Percentiles rank a stretch among this genome's conserved stretches.
These are phyloP conservation scores for Boletus rubescentipes DNA, from an alignment of 768 basidiomycete genomes.

Conservation along the genomic window DNA sequence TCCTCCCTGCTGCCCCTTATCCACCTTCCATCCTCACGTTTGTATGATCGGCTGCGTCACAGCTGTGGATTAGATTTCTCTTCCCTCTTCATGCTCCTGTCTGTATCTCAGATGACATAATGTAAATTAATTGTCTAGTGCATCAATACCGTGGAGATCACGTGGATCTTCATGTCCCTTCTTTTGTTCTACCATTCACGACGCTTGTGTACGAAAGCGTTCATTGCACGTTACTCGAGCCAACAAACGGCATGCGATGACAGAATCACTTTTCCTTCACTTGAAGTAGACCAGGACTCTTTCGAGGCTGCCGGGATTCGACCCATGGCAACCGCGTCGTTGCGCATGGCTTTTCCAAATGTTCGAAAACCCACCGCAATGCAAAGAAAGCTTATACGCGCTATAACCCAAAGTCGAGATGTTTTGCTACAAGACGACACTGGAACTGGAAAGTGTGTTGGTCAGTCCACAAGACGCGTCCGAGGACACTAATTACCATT, in stretches of 20 bases:
- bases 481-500: constrained; percentile 1
- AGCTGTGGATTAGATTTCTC: constrained; percentile 2
- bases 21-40: constrained; percentile 30
- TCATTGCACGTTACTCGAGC: constrained; percentile 27
- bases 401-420: constrained; percentile 54
- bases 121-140: constrained; percentile 6
- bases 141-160: constrained; percentile 1
- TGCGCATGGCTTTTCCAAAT: constrained; percentile 61
- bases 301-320: constrained; percentile 58
- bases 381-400: constrained; percentile 62
- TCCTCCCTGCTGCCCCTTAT: constrained; percentile 3
- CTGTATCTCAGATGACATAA: constrained; percentile 14
- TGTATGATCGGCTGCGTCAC: constrained; percentile 1
- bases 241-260: constrained; percentile 18
- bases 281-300: constrained; percentile 13
- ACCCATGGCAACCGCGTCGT: constrained; percentile 45
- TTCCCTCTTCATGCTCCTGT: neutral
- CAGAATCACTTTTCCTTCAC: neutral
- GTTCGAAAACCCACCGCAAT: constrained; percentile 56
- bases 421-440: constrained; percentile 67
- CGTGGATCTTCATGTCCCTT: constrained; percentile 28
- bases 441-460: constrained; percentile 76
- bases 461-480: neutral
- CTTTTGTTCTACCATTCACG: constrained; percentile 7
- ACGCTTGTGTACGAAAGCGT: constrained; percentile 23